Conservation (phyloP, 1,284 basidiomycete genomes). For the Macrocystidia cucumis region DNA sequence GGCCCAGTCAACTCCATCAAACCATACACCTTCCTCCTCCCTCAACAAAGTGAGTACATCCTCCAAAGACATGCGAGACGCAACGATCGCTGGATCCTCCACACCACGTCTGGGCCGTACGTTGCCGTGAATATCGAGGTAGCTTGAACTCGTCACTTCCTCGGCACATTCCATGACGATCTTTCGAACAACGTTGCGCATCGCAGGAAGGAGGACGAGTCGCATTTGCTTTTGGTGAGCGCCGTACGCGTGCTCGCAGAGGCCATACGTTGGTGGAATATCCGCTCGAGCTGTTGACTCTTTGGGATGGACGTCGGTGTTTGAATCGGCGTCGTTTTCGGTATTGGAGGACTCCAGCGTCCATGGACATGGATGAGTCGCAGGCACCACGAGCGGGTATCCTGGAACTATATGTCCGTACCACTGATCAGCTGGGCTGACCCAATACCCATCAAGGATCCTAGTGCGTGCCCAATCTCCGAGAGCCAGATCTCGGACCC, state of each 20-base stretch:
- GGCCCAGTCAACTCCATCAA: conserved; percentile 60
- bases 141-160: conserved; percentile 28
- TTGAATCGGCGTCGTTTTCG: conserved; percentile 20
- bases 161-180: conserved; percentile 52
- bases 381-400: conserved; percentile 32
- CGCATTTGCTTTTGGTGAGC: conserved; percentile 51
- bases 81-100: conserved; percentile 37
- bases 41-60: conserved; percentile 50
- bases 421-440: conserved; percentile 63
- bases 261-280: conserved; percentile 44
- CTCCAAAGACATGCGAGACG: conserved; percentile 47
- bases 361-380: conserved; percentile 66
- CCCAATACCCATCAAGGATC: conserved; percentile 68
- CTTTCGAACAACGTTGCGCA: conserved; percentile 59
- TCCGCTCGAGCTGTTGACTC: conserved; percentile 32
- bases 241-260: conserved; percentile 52
- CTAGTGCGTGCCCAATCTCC: conserved; percentile 66
- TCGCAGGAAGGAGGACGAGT: conserved; percentile 49
- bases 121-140: too few species aligned
- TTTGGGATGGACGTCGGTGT: conserved; percentile 44
- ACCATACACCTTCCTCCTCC: conserved; percentile 57
- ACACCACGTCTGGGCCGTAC: too few species aligned
- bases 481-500: conserved; percentile 57
- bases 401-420: conserved; percentile 36
- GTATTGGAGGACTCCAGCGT: conserved; percentile 22